Percentiles rank a stretch among this genome's conserved stretches.
Evolutionary conservation across 305 asterid species (phyloP).

Genomic region (Monarda citriodora): DNA sequence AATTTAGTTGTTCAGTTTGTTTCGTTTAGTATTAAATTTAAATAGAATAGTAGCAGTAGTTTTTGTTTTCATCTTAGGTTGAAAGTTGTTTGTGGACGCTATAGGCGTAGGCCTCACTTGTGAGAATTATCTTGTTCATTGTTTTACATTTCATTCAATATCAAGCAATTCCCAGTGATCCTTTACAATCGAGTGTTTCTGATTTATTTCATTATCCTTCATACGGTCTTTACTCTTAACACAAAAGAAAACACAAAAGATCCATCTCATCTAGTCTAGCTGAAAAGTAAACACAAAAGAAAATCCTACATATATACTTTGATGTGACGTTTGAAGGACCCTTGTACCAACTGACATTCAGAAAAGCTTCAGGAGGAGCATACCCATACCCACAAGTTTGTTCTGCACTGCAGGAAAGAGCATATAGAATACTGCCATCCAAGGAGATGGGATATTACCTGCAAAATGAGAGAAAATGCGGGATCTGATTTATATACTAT

Average conservation of each 20-base stretch:
- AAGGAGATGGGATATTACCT: slow-evolving; percentile 5
- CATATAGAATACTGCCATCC: slow-evolving; percentile 6
- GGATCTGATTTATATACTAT: slow-evolving; percentile 3
- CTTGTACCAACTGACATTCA: slow-evolving; percentile 89
- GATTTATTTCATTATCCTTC: too few species aligned
- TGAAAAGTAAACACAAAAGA: slow-evolving; percentile 15
- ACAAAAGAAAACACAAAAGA: slow-evolving; percentile 3
- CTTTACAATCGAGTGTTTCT: too few species aligned
- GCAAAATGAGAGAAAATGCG: slow-evolving; percentile 6
- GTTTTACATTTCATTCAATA: too few species aligned
- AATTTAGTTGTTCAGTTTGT: too few species aligned
- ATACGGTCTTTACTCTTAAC: too few species aligned
- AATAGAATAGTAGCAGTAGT: too few species aligned
- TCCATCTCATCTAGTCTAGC: slow-evolving; percentile 20
- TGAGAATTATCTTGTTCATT: too few species aligned
- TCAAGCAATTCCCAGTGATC: too few species aligned
- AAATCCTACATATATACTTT: slow-evolving; percentile 65
- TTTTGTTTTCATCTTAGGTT: too few species aligned
- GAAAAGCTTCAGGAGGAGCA: slow-evolving; percentile 97
- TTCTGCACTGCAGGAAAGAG: slow-evolving; percentile 62
- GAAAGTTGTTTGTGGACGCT: too few species aligned
- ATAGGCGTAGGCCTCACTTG: too few species aligned
- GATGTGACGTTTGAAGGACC: slow-evolving; percentile 64
- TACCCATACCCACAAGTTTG: slow-evolving; percentile 91
- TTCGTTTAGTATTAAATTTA: too few species aligned